Conservation (phyloP, 2,329 filamentous ascomycete species). For the Atkinsonella hypoxylon region DNA sequence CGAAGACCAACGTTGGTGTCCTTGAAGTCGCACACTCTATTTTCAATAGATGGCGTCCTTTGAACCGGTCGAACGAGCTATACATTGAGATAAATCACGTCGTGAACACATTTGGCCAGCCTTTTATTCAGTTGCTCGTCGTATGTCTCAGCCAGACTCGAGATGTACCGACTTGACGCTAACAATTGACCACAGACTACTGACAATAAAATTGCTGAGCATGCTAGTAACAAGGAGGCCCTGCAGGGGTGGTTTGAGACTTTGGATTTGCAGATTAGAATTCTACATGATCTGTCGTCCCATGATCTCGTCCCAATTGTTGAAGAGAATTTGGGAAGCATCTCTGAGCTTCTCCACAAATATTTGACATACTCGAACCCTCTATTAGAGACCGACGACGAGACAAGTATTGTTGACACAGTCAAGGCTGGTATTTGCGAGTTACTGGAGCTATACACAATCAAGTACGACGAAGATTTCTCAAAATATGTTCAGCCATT, state of each 20-base stretch:
- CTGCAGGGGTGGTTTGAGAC: constrained; percentile 73
- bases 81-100: constrained; percentile 97
- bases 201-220: constrained; percentile 60
- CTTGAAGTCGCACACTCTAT: constrained; percentile 97
- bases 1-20: constrained; percentile 82
- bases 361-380: constrained; percentile 84
- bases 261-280: constrained; percentile 77
- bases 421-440: constrained; percentile 93
- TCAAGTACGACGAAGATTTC: constrained; percentile 95
- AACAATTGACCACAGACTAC: constrained; percentile 37
- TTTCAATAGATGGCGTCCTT: constrained; percentile 87
- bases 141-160: constrained; percentile 29
- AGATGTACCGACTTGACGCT: not conserved
- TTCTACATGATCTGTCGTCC: constrained; percentile 93
- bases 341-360: constrained; percentile 76
- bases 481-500: constrained; percentile 69
- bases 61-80: constrained; percentile 85
- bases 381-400: constrained; percentile 73
- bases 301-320: constrained; percentile 93
- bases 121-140: constrained; percentile 70
- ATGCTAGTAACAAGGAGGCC: constrained; percentile 60
- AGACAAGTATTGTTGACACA: constrained; percentile 72
- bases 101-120: constrained; percentile 66
- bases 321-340: constrained; percentile 70
- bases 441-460: constrained; percentile 74